These are phyloP conservation scores for Pezicula neosporulosa DNA, from an alignment of 2,329 filamentous ascomycete genomes.

Conservation along the genomic window DNA sequence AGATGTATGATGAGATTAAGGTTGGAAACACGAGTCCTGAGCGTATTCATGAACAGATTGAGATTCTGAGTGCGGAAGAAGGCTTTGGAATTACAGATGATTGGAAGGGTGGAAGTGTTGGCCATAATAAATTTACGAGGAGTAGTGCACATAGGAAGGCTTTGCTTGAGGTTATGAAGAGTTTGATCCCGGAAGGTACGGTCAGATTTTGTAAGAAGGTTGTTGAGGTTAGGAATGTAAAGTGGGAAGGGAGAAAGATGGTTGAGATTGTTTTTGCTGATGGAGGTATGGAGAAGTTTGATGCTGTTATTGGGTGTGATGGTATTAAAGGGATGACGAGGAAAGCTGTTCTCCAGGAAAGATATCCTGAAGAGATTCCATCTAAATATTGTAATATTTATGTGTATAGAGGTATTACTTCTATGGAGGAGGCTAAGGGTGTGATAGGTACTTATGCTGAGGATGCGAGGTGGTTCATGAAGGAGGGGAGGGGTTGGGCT, in stretches of 20 bases:
- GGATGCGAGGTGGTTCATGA: slow-evolving; percentile 40
- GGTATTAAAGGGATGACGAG: slow-evolving; percentile 56
- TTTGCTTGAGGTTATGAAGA: slow-evolving; percentile 38
- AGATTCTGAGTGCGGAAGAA: slow-evolving; percentile 36
- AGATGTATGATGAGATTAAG: slow-evolving; percentile 34
- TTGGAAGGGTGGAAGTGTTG: slow-evolving; percentile 34
- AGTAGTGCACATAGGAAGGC: slow-evolving; percentile 38
- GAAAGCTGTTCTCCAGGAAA: slow-evolving; percentile 41
- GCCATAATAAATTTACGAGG: slow-evolving; percentile 33
- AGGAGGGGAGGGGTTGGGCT: slow-evolving; percentile 43
- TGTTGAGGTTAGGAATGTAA: slow-evolving; percentile 10
- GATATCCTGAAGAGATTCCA: slow-evolving; percentile 17
- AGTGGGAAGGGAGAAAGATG: slow-evolving; percentile 8
- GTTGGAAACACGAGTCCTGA: slow-evolving; percentile 34
- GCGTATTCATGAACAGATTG: slow-evolving; percentile 36
- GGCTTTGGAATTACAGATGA: slow-evolving; percentile 34
- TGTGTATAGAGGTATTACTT: slow-evolving; percentile 56
- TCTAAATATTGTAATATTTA: slow-evolving; percentile 50
- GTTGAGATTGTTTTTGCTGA: slow-evolving; percentile 35
- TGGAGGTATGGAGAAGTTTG: slow-evolving; percentile 34
- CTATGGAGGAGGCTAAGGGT: slow-evolving; percentile 47
- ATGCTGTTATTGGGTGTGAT: slow-evolving; percentile 36
- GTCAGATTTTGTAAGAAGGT: slow-evolving; percentile 28
- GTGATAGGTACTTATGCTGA: slow-evolving; percentile 38
- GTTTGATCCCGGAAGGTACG: slow-evolving; percentile 30